phyloP scores from a whole-genome alignment of 2,329 filamentous ascomycete genomes.

The Hirsutella thompsonii region DNA sequence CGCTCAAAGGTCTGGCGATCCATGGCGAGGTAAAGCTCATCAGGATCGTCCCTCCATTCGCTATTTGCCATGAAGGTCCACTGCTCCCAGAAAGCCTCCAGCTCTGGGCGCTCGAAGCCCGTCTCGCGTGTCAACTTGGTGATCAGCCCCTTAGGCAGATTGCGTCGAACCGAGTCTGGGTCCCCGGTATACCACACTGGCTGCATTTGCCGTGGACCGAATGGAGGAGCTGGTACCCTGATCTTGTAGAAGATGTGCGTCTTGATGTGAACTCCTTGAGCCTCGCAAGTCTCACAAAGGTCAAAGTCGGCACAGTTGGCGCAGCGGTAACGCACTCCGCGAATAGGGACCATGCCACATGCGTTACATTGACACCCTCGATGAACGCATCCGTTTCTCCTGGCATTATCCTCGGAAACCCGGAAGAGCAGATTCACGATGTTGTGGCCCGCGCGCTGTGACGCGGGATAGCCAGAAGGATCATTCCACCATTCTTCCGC shows the following conservation, averaged over 20 bases:
- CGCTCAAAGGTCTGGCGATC: slow-evolving; percentile 87
- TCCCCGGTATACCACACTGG: slow-evolving; percentile 84
- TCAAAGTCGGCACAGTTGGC: slow-evolving; percentile 95
- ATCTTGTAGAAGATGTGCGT: slow-evolving; percentile 98
- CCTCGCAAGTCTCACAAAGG: slow-evolving; percentile 86
- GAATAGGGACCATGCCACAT: slow-evolving; percentile 78
- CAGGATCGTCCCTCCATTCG: slow-evolving; percentile 71
- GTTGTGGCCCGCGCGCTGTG: slow-evolving; percentile 55
- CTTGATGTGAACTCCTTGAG: slow-evolving; percentile 63
- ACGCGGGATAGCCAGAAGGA: slow-evolving; percentile 20
- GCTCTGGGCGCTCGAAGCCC: slow-evolving; percentile 69
- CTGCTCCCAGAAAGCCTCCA: slow-evolving; percentile 93
- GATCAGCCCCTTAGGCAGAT: slow-evolving; percentile 54
- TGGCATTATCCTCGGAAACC: slow-evolving; percentile 86
- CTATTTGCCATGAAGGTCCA: slow-evolving; percentile 89
- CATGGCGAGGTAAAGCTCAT: slow-evolving; percentile 68
- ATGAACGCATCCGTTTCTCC: slow-evolving; percentile 80
- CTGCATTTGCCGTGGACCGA: slow-evolving; percentile 68
- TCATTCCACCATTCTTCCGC: slow-evolving; percentile 42
- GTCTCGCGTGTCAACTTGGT: slow-evolving; percentile 58
- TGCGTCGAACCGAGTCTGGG: slow-evolving; percentile 55
- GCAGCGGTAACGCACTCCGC: slow-evolving; percentile 85
- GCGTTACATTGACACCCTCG: slow-evolving; percentile 85
- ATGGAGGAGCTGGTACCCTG: slow-evolving; percentile 73
- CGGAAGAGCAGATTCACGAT: slow-evolving; percentile 78